Evolutionary conservation across 306 rosid genomes (phyloP), one percentile per base, ranked within the genome.

Genomic region (Potentilla sterilis): DNA sequence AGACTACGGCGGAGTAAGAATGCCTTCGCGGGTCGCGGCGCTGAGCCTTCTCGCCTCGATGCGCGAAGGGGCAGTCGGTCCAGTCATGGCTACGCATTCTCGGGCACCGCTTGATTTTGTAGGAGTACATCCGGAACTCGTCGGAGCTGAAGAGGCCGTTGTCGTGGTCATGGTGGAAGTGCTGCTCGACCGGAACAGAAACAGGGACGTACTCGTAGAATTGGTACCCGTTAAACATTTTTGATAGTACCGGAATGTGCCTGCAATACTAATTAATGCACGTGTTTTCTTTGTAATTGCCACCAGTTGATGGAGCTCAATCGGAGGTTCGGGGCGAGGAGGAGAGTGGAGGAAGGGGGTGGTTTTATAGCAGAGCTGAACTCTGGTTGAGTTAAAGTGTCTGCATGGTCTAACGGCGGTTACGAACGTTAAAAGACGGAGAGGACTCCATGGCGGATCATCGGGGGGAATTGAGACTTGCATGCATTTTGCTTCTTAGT

Each of bases 11-110:
- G 1, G 83, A 9, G 80, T 87, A 87, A 38, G 16, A 38, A 70
- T 55, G 64, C 15, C 73, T 71, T 2, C 82, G 78, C 2, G 86
- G 90, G 75, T 84, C 90, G 0, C 90, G 86, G 71, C 90, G 83
- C 79, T 80, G 82, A 0, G 90, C 90, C 79, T 84, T 87, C 78
- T 84, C 88, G 61, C 87, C 88, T 0, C 83, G 85, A 85, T 87
- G 90, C 13, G 90, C 88, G 74, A 75, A 87, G 14, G 90, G 90
- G 70, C 90, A 84, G 46, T 80, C 80, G 3, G 88, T 87, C 90
- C 90, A 87, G 77, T 87, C 88, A 62, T 87, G 90, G 83, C 83
- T 80, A 12, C 85, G 76, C 52, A 63, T 43, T 42, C 85, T 73
- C 19, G 86, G 86, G 48, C 90, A 87, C 40, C 87, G 85, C 75